These are phyloP conservation scores for Phlebiopsis gigantea DNA, from an alignment of 768 basidiomycete genomes.

Conservation along the genomic window DNA sequence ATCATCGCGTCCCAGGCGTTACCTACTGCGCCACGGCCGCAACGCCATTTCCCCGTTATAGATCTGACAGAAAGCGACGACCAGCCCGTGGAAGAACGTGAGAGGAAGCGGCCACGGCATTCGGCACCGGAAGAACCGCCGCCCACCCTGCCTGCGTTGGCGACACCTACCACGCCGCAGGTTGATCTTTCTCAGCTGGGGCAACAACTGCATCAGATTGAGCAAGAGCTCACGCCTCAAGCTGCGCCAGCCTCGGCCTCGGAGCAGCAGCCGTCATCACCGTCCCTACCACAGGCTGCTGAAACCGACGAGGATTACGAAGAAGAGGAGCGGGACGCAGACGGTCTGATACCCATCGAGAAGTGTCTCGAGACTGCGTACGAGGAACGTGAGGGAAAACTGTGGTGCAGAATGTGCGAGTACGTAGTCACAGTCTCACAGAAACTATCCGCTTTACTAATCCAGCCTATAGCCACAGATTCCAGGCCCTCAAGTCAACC, in stretches of 20 bases:
- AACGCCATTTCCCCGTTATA: not conserved
- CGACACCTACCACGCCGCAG: not conserved
- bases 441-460: not conserved
- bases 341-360: not conserved
- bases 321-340: conserved; percentile 1
- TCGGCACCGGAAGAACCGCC: not conserved
- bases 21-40: too few species aligned
- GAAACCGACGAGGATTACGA: not conserved
- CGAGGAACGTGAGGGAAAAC: not conserved
- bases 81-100: not conserved
- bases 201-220: not conserved
- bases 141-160: not conserved
- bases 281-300: not conserved
- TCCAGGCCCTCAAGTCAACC: not conserved
- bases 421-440: not conserved
- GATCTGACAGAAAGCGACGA: not conserved
- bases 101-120: not conserved
- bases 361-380: conserved; percentile 5
- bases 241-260: not conserved
- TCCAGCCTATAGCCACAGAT: not conserved
- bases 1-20: not conserved
- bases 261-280: not conserved
- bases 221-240: not conserved
- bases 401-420: conserved; percentile 14
- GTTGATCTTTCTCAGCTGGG: not conserved